Conservation (phyloP, 176 grass and related monocot species). For the Echinochloa phyllopogon region DNA sequence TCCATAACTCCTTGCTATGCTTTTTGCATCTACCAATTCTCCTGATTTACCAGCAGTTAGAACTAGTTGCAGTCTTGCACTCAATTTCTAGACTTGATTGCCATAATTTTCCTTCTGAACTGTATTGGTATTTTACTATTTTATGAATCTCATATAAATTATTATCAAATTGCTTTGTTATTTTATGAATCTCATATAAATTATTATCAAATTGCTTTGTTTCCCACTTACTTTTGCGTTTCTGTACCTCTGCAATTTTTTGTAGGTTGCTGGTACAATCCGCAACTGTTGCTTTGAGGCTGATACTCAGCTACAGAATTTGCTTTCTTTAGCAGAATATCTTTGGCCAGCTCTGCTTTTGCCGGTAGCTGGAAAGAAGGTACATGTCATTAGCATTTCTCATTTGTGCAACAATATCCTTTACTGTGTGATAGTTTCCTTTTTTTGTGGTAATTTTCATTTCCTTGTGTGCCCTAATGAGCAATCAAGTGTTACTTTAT, state of each 20-base stretch:
- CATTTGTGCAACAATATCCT: not conserved
- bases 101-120: not conserved
- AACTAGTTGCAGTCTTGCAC: not conserved
- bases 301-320: constrained; percentile 86
- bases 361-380: constrained; percentile 93
- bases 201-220: constrained; percentile 4
- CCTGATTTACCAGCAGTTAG: not conserved
- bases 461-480: constrained; percentile 6
- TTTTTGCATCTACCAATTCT: not conserved
- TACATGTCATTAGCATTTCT: constrained; percentile 31
- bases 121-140: constrained; percentile 3
- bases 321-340: constrained; percentile 88
- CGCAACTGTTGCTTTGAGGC: constrained; percentile 98
- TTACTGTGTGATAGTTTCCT: not conserved
- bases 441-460: not conserved
- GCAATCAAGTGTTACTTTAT: not conserved
- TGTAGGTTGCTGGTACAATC: constrained; percentile 84
- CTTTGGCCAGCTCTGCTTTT: constrained; percentile 94
- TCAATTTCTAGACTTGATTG: not conserved
- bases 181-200: constrained; percentile 1
- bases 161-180: constrained; percentile 1
- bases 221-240: not conserved
- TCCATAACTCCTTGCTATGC: not conserved
- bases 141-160: constrained; percentile 5
- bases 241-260: constrained; percentile 12